Base-by-base conservation (phyloP, 2,329 filamentous ascomycete genomes). In the Colletotrichum truncatum region DNA sequence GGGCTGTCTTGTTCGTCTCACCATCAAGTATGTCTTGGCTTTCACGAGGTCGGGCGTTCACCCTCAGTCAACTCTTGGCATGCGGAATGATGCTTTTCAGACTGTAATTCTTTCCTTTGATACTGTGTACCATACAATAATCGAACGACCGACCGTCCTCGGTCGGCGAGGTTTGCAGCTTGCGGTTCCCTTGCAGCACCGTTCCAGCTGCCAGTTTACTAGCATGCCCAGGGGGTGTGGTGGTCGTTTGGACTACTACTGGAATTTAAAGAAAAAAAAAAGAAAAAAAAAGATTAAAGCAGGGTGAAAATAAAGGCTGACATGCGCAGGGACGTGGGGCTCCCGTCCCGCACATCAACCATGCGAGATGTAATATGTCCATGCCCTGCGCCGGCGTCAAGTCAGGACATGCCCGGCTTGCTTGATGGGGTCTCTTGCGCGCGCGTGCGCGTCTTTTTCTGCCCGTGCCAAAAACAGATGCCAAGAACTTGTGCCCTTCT, bases 31-130 rank as follows among this genome's bases (percentile, higher is more conserved):
- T n/a, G 28, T 32, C 46, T 49, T 49, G 46, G 28, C 46, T 34
- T 32, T 18, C 2, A 10, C 8, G 14, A 39, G 36, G 36, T 16
- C 26, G 46, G 45, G 21, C 21, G 49, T 14, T n/a, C n/a, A n/a
- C n/a, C n/a, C n/a, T n/a, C n/a, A 38, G 16, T 34, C n/a, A 25
- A 26, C 21, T 38, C 52, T 56, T 46, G 53, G 53, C 53, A 45
- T 23, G 38, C 45, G 39, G 53, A 45, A 46, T n/a, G 53, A 43
- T n/a, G n/a, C n/a, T n/a, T 36, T 36, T 34, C 52, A 45, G 53
- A n/a, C n/a, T n/a, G 53, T 26, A 46, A 30, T 11, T 32, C 4
- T 14, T 23, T 39, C 38, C n/a, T n/a, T n/a, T n/a, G n/a, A n/a
- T n/a, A n/a, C n/a, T n/a, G n/a, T n/a, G n/a, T n/a, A n/a, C n/a